Evolutionary conservation across 257 asterid species (phyloP), one percentile per base, ranked within the genome.

Genomic region (Plantago ovata): DNA sequence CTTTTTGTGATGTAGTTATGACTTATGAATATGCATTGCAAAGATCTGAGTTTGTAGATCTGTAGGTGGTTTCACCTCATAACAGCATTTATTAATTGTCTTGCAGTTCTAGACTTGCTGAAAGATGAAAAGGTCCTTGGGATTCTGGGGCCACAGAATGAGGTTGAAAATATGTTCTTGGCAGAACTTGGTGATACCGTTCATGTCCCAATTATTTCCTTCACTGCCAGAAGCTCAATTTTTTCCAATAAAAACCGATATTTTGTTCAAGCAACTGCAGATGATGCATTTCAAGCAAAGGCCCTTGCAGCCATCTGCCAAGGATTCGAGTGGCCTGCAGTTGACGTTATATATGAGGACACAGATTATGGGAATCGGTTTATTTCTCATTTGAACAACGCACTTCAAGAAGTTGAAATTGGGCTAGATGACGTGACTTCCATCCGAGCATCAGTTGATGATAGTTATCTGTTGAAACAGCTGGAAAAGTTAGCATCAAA

Each of bases 81-180:
- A n/a, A n/a, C n/a, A n/a, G n/a, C n/a, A n/a, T 28, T 28, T 6
- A 28, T 6, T 28, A 6, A 28, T 28, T 28, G 33, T 28, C 4
- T 28, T 63, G 71, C 79, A 80, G 86, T 69, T 71, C 28, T 59
- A n/a, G 58, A 75, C 20, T 44, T 77, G 58, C 47, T 69, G 38
- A 55, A 74, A 48, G 41, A 66, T 23, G 73, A 67, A 22, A 56
- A 77, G 56, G 77, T 77, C 28, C 64, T 63, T 46, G 79, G 71
- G 15, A 64, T 80, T 66, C 20, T 80, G 24, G 80, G 83, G 4
- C 76, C 69, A 4, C 60, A 58, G 19, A 59, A 48, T 21, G 38
- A 66, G 43, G 48, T 21, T 44, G 72, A 72, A 43, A 71, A 71
- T 13, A 53, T 63, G 9, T 45, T 71, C 13, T 28, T 53, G 39